phyloP scores from a whole-genome alignment of 2,329 filamentous ascomycete genomes.

The Ascochyta viciae-villosae region DNA sequence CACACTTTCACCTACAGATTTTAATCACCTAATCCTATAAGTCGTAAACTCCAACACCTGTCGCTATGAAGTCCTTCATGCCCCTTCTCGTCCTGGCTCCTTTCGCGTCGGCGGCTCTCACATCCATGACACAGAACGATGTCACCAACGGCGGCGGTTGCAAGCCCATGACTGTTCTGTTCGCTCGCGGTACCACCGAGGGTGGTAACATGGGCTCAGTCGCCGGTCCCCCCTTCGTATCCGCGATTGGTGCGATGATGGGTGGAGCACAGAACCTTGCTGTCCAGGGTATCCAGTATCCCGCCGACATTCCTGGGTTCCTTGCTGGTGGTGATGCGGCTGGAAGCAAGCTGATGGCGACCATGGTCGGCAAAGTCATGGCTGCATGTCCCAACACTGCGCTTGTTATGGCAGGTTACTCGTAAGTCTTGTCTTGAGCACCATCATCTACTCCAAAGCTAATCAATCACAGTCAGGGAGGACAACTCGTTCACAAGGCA shows the following conservation, averaged over 20 bases:
- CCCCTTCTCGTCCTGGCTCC: conserved; percentile 20
- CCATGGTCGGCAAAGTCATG: conserved; percentile 49
- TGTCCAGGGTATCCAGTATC: conserved; percentile 63
- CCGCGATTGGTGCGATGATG: conserved; percentile 52
- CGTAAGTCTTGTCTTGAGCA: conserved; percentile 41
- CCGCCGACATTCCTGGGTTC: conserved; percentile 56
- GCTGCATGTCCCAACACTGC: conserved; percentile 55
- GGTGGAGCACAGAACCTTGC: conserved; percentile 53
- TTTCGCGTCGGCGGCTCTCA: conserved; percentile 28
- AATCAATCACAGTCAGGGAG: conserved; percentile 42
- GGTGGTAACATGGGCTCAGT: conserved; percentile 59
- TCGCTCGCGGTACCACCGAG: conserved; percentile 64
- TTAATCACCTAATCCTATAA: conserved; percentile 1
- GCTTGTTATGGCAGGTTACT: conserved; percentile 58
- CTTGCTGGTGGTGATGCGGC: conserved; percentile 54
- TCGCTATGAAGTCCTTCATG: conserved; percentile 26
- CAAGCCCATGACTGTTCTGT: conserved; percentile 61
- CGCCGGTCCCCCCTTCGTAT: conserved; percentile 60
- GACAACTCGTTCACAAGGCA: conserved; percentile 56
- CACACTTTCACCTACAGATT: background rate
- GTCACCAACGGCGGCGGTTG: conserved; percentile 44
- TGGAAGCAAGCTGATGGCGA: conserved; percentile 56
- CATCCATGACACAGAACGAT: conserved; percentile 35
- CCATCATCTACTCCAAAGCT: background rate
- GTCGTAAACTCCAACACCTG: background rate